phyloP scores from a whole-genome alignment of 2,329 filamentous ascomycete species.

The Fusarium sp. region DNA sequence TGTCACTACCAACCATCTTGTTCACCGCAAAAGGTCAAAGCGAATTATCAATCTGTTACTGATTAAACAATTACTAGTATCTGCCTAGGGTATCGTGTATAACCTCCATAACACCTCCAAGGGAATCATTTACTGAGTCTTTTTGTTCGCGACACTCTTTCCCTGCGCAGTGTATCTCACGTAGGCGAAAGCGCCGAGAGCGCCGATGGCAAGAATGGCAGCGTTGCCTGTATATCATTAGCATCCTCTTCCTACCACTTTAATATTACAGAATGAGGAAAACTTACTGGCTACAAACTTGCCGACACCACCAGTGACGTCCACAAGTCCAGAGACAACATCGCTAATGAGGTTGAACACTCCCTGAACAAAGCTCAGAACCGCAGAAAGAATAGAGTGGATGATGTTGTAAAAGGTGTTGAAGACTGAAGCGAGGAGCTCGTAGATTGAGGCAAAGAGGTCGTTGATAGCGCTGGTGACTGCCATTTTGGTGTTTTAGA shows the following conservation, averaged over 20 bases:
- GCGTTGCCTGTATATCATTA: conserved; percentile 49
- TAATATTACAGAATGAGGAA: background rate
- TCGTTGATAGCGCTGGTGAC: conserved; percentile 52
- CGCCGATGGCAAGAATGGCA: conserved; percentile 49
- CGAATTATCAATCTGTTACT: background rate
- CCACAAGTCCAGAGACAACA: conserved; percentile 50
- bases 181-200: conserved; percentile 50
- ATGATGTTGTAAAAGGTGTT: conserved; percentile 50
- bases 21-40: background rate
- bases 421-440: conserved; percentile 54
- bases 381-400: conserved; percentile 48
- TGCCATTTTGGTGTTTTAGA: conserved; percentile 44
- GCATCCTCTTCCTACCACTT: background rate
- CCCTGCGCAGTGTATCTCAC: conserved; percentile 50
- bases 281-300: conserved; percentile 54
- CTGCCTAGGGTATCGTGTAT: background rate
- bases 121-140: conserved; percentile 43
- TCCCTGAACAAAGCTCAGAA: conserved; percentile 53
- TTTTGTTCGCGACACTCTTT: conserved; percentile 45
- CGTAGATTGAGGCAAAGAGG: conserved; percentile 56
- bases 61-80: background rate
- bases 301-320: conserved; percentile 53
- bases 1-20: background rate
- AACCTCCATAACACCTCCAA: background rate
- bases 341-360: conserved; percentile 52